Percentiles rank a stretch among this genome's conserved stretches.
Evolutionary conservation across 2,329 filamentous ascomycete species (phyloP).

Genomic region (Aspergillus phoenicis): DNA sequence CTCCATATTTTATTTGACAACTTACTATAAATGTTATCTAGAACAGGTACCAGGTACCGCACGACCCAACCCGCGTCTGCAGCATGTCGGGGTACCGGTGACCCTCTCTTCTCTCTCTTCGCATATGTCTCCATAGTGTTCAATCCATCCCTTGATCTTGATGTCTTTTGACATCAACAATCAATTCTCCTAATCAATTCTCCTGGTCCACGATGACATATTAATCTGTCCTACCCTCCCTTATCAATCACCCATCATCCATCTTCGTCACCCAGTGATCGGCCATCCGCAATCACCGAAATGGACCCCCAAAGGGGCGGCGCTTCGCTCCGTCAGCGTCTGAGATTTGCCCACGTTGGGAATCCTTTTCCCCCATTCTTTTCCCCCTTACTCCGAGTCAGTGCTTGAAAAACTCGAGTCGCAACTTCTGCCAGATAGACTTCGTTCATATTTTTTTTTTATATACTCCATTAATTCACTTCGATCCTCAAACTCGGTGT

Average conservation of each 20-base stretch:
- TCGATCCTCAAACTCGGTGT: too few relatives aligned
- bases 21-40: neutral
- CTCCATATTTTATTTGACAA: neutral
- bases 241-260: neutral
- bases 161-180: too few relatives aligned
- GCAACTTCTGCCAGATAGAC: neutral
- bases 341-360: neutral
- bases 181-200: too few relatives aligned
- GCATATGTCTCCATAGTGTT: too few relatives aligned
- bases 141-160: too few relatives aligned
- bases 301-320: neutral
- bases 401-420: neutral
- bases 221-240: neutral
- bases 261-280: neutral
- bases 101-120: neutral
- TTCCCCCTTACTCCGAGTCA: neutral
- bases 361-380: neutral
- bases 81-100: neutral
- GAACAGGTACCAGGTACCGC: neutral
- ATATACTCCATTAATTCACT: too few relatives aligned
- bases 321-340: slow-evolving; percentile 1
- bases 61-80: neutral
- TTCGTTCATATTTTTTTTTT: too few relatives aligned
- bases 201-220: too few relatives aligned
- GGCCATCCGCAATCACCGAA: neutral